A percentile compares a stretch with the other conserved stretches of the same genome.
Conservation (phyloP, 805 yeast genomes). For the Cyberlindnera saturnus region DNA sequence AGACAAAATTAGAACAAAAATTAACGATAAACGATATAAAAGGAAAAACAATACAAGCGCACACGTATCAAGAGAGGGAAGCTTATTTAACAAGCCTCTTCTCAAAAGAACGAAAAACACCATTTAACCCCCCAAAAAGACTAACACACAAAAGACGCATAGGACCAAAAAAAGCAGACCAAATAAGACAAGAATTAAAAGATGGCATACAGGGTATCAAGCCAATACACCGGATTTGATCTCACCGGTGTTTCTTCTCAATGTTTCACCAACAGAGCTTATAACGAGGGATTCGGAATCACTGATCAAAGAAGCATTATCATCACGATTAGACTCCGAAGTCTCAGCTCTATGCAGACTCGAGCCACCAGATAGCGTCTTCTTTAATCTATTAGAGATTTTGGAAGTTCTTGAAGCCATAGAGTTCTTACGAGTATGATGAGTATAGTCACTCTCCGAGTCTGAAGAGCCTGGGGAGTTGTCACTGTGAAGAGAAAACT, state of each 20-base stretch:
- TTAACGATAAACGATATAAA: background rate
- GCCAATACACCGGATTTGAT: constrained; percentile 13
- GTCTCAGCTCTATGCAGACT: constrained; percentile 2
- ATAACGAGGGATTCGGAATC: constrained; percentile 25
- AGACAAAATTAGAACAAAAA: too few species aligned
- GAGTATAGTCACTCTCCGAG: constrained; percentile 21
- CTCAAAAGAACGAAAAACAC: background rate
- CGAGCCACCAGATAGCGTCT: constrained; percentile 6
- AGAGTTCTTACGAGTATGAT: constrained; percentile 11
- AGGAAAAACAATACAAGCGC: background rate
- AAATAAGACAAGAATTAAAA: background rate
- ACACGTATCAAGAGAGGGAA: background rate
- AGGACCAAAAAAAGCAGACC: background rate
- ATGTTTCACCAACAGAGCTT: constrained; percentile 28
- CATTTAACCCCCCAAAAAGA: background rate
- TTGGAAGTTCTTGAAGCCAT: constrained; percentile 9
- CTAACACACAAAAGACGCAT: background rate
- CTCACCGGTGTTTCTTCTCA: constrained; percentile 27
- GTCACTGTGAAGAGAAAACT: constrained; percentile 17
- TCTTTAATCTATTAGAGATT: constrained; percentile 7
- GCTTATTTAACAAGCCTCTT: too few species aligned
- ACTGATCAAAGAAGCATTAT: constrained; percentile 14
- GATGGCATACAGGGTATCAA: background rate
- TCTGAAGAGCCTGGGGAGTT: constrained; percentile 24
- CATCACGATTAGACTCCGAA: constrained; percentile 1